Percentiles rank a stretch among this genome's conserved stretches.
Conservation (phyloP, 768 basidiomycete genomes). For the Leucocoprinus birnbaumii region DNA sequence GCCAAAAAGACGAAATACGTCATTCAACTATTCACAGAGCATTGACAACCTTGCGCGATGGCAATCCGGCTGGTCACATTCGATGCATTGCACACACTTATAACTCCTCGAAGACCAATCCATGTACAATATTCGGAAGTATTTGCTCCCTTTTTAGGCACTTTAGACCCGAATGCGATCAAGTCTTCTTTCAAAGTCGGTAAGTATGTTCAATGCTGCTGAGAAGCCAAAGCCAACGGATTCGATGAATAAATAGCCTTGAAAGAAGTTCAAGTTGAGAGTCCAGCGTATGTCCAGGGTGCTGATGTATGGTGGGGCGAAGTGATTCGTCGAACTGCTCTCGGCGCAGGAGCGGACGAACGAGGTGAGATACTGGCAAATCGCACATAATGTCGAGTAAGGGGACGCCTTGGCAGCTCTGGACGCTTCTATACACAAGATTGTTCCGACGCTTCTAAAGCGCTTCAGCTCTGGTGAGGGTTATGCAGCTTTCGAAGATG, state of each 20-base stretch:
- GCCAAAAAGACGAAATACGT: background rate
- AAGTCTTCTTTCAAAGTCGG: constrained; percentile 60
- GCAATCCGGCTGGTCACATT: constrained; percentile 69
- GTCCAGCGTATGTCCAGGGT: constrained; percentile 57
- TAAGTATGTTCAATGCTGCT: constrained; percentile 20
- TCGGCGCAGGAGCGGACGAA: constrained; percentile 69
- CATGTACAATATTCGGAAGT: constrained; percentile 62
- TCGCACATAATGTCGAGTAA: background rate
- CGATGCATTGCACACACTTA: constrained; percentile 74
- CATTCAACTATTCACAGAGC: no score
- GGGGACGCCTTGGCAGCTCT: constrained; percentile 42
- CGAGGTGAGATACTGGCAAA: constrained; percentile 32
- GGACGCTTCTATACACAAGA: constrained; percentile 45
- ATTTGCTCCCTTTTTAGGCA: constrained; percentile 68
- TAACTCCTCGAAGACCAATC: constrained; percentile 66
- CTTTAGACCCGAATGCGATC: constrained; percentile 48
- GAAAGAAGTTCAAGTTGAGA: constrained; percentile 47
- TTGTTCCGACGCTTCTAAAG: constrained; percentile 58
- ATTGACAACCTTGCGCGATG: constrained; percentile 9
- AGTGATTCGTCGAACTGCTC: constrained; percentile 70
- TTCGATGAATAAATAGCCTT: constrained; percentile 27
- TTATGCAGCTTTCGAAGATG: constrained; percentile 42
- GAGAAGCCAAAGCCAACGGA: background rate
- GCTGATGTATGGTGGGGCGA: constrained; percentile 72
- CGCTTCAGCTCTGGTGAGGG: constrained; percentile 72